Percentiles rank a stretch among this genome's conserved stretches.
Evolutionary conservation across 306 rosid genomes (phyloP).

Genomic region (Boehmeria nivea): DNA sequence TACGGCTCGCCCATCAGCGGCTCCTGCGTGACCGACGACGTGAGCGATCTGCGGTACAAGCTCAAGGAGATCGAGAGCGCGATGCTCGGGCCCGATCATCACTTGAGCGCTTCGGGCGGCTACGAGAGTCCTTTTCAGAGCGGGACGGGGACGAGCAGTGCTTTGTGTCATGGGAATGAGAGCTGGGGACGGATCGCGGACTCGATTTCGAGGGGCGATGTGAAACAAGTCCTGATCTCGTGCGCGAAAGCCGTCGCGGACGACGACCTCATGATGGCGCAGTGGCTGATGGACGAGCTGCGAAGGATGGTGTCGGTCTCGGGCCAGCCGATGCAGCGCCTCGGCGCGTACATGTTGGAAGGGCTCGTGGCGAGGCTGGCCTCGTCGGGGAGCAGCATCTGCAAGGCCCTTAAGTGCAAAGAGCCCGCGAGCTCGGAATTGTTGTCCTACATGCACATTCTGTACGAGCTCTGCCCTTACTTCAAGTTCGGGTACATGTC

Average conservation of each 20-base stretch:
- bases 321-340: slow-evolving; percentile 87
- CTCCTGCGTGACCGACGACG: slow-evolving; percentile 70
- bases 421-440: slow-evolving; percentile 75
- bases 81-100: slow-evolving; percentile 74
- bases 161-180: slow-evolving; percentile 43
- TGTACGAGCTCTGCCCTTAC: slow-evolving; percentile 87
- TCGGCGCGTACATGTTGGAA: slow-evolving; percentile 97
- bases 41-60: slow-evolving; percentile 60
- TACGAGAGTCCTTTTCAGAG: slow-evolving; percentile 40
- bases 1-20: slow-evolving; percentile 68
- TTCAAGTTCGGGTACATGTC: slow-evolving; percentile 97
- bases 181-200: slow-evolving; percentile 71
- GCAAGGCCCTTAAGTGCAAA: slow-evolving; percentile 66
- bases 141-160: slow-evolving; percentile 25
- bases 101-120: slow-evolving; percentile 49
- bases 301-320: slow-evolving; percentile 83
- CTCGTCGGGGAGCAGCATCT: slow-evolving; percentile 71
- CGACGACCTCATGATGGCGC: slow-evolving; percentile 57
- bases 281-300: slow-evolving; percentile 70
- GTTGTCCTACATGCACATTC: slow-evolving; percentile 85
- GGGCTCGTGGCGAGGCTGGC: slow-evolving; percentile 72
- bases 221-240: slow-evolving; percentile 56
- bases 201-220: slow-evolving; percentile 55
- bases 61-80: slow-evolving; percentile 77
- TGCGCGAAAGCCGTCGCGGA: slow-evolving; percentile 82